These are phyloP conservation scores for Trypethelium eluteriae DNA, from an alignment of 495 filamentous ascomycete genomes.

Conservation along the genomic window DNA sequence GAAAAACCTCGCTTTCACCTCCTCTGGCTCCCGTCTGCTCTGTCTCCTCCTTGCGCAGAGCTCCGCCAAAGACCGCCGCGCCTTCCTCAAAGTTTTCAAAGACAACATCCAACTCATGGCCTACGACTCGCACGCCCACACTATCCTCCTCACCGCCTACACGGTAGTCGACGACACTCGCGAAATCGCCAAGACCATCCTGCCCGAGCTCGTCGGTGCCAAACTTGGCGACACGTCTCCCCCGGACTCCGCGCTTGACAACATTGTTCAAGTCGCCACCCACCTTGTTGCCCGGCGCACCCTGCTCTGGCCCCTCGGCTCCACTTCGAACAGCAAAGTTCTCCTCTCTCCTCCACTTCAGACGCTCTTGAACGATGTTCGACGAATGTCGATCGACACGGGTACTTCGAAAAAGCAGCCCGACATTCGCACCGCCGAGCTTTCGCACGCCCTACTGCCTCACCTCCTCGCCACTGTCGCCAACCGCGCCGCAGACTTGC, in stretches of 20 bases:
- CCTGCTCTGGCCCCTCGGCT: slow-evolving; percentile 75
- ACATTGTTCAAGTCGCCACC: slow-evolving; percentile 54
- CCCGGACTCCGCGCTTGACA: slow-evolving; percentile 47
- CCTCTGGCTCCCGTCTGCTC: slow-evolving; percentile 73
- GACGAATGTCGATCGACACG: slow-evolving; percentile 49
- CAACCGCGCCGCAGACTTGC: slow-evolving; percentile 55
- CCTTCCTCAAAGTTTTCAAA: slow-evolving; percentile 76
- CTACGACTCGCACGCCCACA: slow-evolving; percentile 67
- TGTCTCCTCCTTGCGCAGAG: slow-evolving; percentile 74
- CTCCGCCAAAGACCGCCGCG: slow-evolving; percentile 84
- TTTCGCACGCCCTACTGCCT: slow-evolving; percentile 59
- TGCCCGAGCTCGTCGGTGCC: slow-evolving; percentile 67
- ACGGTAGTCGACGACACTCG: slow-evolving; percentile 93
- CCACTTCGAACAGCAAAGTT: slow-evolving; percentile 45
- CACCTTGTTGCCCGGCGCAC: slow-evolving; percentile 68
- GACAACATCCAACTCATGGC: slow-evolving; percentile 76
- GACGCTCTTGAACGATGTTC: slow-evolving; percentile 38
- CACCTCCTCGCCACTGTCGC: slow-evolving; percentile 64
- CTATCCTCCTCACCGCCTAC: slow-evolving; percentile 72
- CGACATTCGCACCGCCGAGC: slow-evolving; percentile 62
- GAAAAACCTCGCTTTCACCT: slow-evolving; percentile 93
- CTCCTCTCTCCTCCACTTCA: neutral
- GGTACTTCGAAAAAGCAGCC: slow-evolving; percentile 75
- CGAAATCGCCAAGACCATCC: slow-evolving; percentile 72
- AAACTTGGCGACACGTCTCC: neutral